These are phyloP conservation scores for Prunella vulgaris DNA, from an alignment of 257 asterid genomes.

Conservation along the genomic window DNA sequence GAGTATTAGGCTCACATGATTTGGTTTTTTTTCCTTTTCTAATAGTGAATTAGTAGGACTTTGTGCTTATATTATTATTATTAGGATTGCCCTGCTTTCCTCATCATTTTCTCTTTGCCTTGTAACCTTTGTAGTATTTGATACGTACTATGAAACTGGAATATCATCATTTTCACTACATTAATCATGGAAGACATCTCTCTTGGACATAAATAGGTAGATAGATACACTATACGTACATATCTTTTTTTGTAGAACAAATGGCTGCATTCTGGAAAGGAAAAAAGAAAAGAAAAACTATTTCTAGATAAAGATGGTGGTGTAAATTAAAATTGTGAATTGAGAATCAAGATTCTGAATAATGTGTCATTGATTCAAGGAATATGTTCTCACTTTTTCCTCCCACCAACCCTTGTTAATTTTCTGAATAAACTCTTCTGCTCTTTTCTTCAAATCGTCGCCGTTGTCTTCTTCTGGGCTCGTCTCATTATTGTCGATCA, in stretches of 20 bases:
- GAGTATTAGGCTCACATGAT: slow-evolving; percentile 28
- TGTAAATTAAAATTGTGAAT: neutral
- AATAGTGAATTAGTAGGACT: slow-evolving; percentile 36
- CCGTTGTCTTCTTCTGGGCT: slow-evolving; percentile 27
- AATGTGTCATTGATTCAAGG: slow-evolving; percentile 7
- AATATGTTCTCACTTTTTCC: slow-evolving; percentile 28
- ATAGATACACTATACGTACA: neutral
- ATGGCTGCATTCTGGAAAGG: neutral
- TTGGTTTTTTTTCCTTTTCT: slow-evolving; percentile 10
- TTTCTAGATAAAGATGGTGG: no score
- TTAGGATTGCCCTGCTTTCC: slow-evolving; percentile 22
- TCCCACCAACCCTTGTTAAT: slow-evolving; percentile 45
- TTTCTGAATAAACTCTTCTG: slow-evolving; percentile 53
- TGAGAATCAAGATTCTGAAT: neutral
- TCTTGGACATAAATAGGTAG: neutral
- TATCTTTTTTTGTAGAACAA: neutral
- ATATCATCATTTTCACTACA: slow-evolving; percentile 18
- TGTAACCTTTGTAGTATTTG: slow-evolving; percentile 25
- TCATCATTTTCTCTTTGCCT: neutral
- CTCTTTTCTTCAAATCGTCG: slow-evolving; percentile 42
- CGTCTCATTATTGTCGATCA: neutral
- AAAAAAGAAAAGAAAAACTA: no score
- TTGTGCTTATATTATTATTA: slow-evolving; percentile 16
- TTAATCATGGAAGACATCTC: neutral
- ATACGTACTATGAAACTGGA: slow-evolving; percentile 24